Base-by-base conservation (phyloP, 2,329 filamentous ascomycete genomes). In the Colletotrichum acutatum region DNA sequence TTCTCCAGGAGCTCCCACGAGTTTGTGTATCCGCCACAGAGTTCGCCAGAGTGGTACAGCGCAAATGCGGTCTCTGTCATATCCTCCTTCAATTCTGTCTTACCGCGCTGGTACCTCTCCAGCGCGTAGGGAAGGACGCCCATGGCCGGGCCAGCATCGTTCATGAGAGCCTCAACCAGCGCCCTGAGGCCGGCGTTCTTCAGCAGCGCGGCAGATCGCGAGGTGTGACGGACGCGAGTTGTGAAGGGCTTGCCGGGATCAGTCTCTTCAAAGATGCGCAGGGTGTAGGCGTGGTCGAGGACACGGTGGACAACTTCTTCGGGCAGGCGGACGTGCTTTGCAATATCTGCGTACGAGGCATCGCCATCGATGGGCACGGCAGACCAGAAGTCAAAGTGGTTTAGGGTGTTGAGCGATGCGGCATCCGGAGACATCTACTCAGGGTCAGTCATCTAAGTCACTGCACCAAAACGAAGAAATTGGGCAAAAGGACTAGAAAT, bases 371-470 rank as follows among this genome's bases (percentile, higher is more conserved):
- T 65, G 3, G 87, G 86, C 6, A 90, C 86, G 5, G 85, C 83
- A 12, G 82, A 80, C 85, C 86, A 89, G 76, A 89, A 88, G 75
- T 88, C 79, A 76, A 89, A 89, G 74, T 86, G 80, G 76, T 88
- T 88, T 19, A 89, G 79, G 16, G 87, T 79, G 74, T 87, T 86
- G 49, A 89, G 81, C 12, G 79, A 76, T 7, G 84, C 81, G 4
- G 83, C 80, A 72, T 87, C 85, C 2, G 86, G 85, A 60, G 86
- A 81, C 42, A 78, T 80, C 85, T 86, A 28, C 1, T 14, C 7
- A 30, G 69, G 16, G 16, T 30, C 7, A 59, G 42, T 30, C 19
- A 14, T 12, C 28, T 11, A 5, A 16, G 6, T 19, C 7, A 5
- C 1, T 9, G 6, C 6, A 1, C 5, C 6, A 11, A 30, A 5